Base-by-base conservation (phyloP, 495 filamentous ascomycete genomes). In the Evansstolkia leycettana region DNA sequence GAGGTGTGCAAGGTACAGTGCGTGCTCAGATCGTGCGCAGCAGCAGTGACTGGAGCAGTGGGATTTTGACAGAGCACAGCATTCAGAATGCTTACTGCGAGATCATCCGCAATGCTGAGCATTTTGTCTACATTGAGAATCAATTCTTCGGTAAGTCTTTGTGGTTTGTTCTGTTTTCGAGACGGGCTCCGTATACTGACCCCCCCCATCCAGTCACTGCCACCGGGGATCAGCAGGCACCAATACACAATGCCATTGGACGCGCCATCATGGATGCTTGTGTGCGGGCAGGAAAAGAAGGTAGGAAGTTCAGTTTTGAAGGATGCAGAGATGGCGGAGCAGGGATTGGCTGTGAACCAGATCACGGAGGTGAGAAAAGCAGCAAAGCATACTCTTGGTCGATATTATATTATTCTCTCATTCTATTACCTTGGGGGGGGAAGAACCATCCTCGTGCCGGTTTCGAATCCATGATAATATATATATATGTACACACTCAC, bases 51-150 rank as follows among this genome's bases (percentile, higher is more conserved):
- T 98, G 89, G 89, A 92, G 83, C n/a, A 89, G 84, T 51, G 89
- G 89, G 1, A 89, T 95, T 42, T 49, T 94, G 8, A 75, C 72
- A 2, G 90, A 98, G 38, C 82, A 87, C 42, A 87, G 79, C 43
- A 94, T 98, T 30, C 85, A 92, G 40, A 94, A 84, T 47, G 89
- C 90, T 7, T 95, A 95, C 52, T 75, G 65, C 38, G 82, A 93
- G 35, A 58, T 86, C 16, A 98, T 95, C 42, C 60, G 75, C 17
- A 81, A 80, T 34, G 89, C 89, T 0, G 57, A 89, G 57, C 84
- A 95, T 51, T 94, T 78, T 50, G 80, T 96, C 31, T 96, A 96
- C 58, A 94, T 95, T 41, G 88, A 95, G 55, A 96, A 96, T 46
- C 89, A 96, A 44, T 94, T 95, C 65, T 95, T 96, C 69, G 90